phyloP scores from a whole-genome alignment of 345 rosid species.

The Corymbia maculata region DNA sequence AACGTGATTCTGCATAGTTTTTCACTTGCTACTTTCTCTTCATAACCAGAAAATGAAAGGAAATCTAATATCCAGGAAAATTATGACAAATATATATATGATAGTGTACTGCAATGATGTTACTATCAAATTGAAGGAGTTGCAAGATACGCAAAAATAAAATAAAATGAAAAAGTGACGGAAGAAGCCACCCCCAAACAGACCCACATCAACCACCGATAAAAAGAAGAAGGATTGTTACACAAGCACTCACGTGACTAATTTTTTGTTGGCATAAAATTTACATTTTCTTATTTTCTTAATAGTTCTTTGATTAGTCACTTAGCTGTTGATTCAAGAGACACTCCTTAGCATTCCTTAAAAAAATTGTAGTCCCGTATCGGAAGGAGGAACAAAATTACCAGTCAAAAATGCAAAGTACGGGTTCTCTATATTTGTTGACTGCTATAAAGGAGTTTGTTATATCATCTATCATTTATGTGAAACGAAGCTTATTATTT shows the following conservation, averaged over 20 bases:
- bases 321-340: background rate
- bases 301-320: background rate
- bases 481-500: background rate
- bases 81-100: background rate
- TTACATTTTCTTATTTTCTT: background rate
- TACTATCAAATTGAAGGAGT: background rate
- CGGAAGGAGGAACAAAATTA: background rate
- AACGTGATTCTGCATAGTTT: too few relatives aligned
- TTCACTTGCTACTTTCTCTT: background rate
- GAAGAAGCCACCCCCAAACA: background rate
- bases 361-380: background rate
- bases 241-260: background rate
- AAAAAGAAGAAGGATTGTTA: background rate
- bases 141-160: background rate
- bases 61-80: accelerated
- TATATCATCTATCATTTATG: background rate
- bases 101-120: background rate
- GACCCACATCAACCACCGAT: background rate
- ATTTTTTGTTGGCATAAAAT: background rate
- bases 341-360: background rate
- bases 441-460: background rate
- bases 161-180: background rate
- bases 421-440: background rate
- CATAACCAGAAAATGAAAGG: background rate
- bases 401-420: background rate